phyloP scores from a whole-genome alignment of 2,329 filamentous ascomycete genomes.

The Monosporascus sp. region DNA sequence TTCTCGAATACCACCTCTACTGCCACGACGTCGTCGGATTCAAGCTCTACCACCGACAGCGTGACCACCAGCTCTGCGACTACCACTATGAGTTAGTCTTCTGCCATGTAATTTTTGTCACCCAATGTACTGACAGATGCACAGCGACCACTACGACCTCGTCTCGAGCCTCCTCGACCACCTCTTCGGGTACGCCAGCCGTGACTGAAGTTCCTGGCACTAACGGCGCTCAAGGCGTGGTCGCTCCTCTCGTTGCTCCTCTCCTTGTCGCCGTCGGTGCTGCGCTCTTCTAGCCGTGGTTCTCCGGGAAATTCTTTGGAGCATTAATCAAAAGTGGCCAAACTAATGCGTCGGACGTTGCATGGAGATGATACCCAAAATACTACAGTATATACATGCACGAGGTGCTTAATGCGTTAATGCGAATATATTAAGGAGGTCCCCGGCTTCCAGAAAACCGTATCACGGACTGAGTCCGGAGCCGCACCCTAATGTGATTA shows the following conservation, averaged over 20 bases:
- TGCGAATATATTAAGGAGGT: not conserved
- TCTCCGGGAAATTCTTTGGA: not conserved
- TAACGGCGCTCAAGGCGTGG: conserved; percentile 20
- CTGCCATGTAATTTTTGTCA: not conserved
- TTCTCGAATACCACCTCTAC: not conserved
- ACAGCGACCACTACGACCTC: conserved; percentile 10
- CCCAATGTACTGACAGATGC: not conserved
- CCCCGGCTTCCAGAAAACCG: no score
- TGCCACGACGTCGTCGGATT: not conserved
- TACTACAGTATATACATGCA: not conserved
- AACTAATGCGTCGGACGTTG: not conserved
- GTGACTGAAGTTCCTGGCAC: conserved; percentile 17
- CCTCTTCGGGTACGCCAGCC: conserved; percentile 7
- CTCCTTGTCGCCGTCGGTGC: conserved; percentile 19
- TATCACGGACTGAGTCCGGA: no score
- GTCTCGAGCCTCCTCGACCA: conserved; percentile 4
- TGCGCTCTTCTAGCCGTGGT: conserved; percentile 16
- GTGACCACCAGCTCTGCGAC: conserved; percentile 2
- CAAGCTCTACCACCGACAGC: not conserved
- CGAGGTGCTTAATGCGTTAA: not conserved
- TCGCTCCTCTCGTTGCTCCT: conserved; percentile 21
- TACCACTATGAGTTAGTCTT: conserved; percentile 1
- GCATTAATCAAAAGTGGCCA: not conserved
- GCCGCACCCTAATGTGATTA: no score
- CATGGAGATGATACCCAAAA: not conserved